These are phyloP conservation scores for Chytridium lagenaria DNA, from an alignment of 371 early-diverging fungal genomes.

Conservation along the genomic window DNA sequence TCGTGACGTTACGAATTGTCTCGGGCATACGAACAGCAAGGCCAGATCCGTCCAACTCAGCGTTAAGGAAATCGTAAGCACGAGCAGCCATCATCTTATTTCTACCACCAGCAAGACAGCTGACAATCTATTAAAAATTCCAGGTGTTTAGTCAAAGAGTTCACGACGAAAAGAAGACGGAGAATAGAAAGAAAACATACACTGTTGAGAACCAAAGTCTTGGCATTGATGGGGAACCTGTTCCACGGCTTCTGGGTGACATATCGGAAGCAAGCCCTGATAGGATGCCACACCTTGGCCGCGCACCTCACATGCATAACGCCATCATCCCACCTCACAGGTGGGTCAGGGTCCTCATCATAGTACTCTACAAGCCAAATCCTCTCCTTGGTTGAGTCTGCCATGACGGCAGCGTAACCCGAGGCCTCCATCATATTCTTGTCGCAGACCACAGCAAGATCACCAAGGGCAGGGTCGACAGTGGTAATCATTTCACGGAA, in stretches of 20 bases:
- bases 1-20: conserved; percentile 87
- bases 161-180: not conserved
- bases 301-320: conserved; percentile 79
- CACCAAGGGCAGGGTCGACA: conserved; percentile 76
- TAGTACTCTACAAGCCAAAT: conserved; percentile 89
- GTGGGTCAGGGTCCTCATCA: conserved; percentile 77
- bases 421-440: conserved; percentile 92
- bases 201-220: conserved; percentile 85
- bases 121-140: conserved; percentile 66
- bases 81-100: conserved; percentile 96
- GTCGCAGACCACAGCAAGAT: conserved; percentile 86
- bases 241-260: conserved; percentile 94
- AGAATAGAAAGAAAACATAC: conserved; percentile 33
- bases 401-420: conserved; percentile 89
- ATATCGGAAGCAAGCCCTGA: conserved; percentile 91
- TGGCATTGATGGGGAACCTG: conserved; percentile 81
- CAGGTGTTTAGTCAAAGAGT: not conserved
- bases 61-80: conserved; percentile 90
- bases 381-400: conserved; percentile 80
- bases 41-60: conserved; percentile 73
- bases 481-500: conserved; percentile 75
- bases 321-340: conserved; percentile 82
- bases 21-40: conserved; percentile 86
- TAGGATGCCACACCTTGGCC: conserved; percentile 79
- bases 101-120: conserved; percentile 91